Conservation (phyloP, 106 monocot genomes). For the Phalaenopsis equestris region DNA sequence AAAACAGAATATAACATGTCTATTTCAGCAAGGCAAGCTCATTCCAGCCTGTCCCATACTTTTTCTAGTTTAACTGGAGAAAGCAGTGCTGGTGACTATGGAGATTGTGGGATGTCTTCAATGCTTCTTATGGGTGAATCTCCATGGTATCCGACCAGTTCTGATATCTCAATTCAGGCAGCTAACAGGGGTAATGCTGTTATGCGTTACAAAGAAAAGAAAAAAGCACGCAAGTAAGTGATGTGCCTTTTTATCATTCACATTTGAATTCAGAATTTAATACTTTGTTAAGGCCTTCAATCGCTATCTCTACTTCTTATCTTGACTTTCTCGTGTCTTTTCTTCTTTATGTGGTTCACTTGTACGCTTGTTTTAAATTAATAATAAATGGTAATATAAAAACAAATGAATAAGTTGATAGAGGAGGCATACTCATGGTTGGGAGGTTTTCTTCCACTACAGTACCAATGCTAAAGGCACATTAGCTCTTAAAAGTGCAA, state of each 20-base stretch:
- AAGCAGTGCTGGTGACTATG: constrained; percentile 57
- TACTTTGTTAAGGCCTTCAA: background rate
- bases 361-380: background rate
- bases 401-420: background rate
- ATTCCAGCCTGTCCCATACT: constrained; percentile 47
- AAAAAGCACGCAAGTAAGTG: constrained; percentile 84
- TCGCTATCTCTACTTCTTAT: background rate
- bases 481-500: too few species aligned
- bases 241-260: background rate
- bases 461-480: too few species aligned
- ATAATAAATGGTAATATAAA: background rate
- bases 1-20: constrained; percentile 40
- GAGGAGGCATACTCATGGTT: background rate
- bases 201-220: constrained; percentile 92
- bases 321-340: background rate
- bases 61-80: constrained; percentile 84
- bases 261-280: background rate
- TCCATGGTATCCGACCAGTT: constrained; percentile 47
- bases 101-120: constrained; percentile 59
- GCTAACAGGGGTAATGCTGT: constrained; percentile 71
- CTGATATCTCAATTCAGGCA: constrained; percentile 29
- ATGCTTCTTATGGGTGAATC: constrained; percentile 56
- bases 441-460: too few species aligned
- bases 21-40: constrained; percentile 37
- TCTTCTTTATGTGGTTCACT: background rate